Percentiles rank a stretch among this genome's conserved stretches.
These are phyloP conservation scores for Solanum commersonii DNA, from an alignment of 257 asterid species.

Conservation along the genomic window DNA sequence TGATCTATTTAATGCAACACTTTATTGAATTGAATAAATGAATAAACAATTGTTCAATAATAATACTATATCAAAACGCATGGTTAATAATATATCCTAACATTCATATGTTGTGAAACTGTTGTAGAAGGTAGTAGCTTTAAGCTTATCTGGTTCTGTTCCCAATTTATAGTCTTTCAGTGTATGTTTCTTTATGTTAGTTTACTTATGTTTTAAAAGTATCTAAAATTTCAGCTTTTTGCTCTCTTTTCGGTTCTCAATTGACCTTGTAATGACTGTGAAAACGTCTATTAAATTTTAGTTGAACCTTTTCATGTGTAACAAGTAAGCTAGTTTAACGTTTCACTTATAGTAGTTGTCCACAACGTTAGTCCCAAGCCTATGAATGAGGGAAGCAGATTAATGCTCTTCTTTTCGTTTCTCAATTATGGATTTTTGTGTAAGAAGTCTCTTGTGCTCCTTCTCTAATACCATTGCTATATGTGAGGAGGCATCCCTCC, in stretches of 20 bases:
- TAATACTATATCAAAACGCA: too few relatives aligned
- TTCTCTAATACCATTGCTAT: background rate
- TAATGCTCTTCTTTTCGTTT: background rate
- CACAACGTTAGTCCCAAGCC: too few relatives aligned
- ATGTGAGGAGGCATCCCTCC: background rate
- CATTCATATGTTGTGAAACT: too few relatives aligned
- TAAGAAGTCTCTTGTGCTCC: background rate
- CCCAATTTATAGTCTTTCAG: too few relatives aligned
- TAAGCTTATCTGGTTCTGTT: too few relatives aligned
- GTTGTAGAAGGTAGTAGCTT: too few relatives aligned
- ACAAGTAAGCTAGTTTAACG: background rate
- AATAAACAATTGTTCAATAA: too few relatives aligned
- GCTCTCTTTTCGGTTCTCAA: background rate
- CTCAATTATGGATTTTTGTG: background rate
- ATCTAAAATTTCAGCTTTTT: background rate
- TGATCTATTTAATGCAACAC: too few relatives aligned
- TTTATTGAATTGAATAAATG: too few relatives aligned
- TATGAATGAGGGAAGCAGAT: too few relatives aligned
- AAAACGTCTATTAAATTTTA: background rate
- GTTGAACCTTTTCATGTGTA: background rate
- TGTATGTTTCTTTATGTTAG: background rate
- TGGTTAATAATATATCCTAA: too few relatives aligned
- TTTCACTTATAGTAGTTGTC: too few relatives aligned
- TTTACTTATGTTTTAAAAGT: background rate
- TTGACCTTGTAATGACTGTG: background rate